Percentiles rank a stretch among this genome's conserved stretches.
phyloP scores from a whole-genome alignment of 345 rosid genomes.

The Eucalyptus grandis region DNA sequence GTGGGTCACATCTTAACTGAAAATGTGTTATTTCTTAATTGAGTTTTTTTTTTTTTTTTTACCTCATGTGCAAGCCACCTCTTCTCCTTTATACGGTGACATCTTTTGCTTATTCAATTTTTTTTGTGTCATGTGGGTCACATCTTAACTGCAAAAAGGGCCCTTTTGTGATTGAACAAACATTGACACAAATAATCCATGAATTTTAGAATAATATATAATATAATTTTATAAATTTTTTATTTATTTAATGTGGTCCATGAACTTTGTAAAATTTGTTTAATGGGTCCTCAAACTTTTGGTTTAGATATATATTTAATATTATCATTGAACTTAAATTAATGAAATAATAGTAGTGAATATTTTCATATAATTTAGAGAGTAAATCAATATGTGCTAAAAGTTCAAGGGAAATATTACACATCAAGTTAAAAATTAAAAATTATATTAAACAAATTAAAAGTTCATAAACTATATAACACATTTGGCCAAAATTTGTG shows the following conservation, averaged over 20 bases:
- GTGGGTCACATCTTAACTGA: not conserved
- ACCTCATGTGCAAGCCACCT: not conserved
- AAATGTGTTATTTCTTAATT: not conserved
- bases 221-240: no score
- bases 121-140: not conserved
- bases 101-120: not conserved
- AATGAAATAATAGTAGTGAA: accelerated
- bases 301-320: no score
- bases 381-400: no score
- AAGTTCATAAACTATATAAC: no score
- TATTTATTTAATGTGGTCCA: not conserved
- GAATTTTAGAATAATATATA: accelerated
- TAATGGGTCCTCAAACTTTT: not conserved
- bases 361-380: no score
- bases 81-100: not conserved
- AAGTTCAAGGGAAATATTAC: no score
- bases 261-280: accelerated
- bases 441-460: no score
- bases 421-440: no score
- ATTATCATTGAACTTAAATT: not conserved
- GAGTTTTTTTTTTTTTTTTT: not conserved
- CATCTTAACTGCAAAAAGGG: not conserved
- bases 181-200: not conserved
- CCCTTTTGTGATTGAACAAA: not conserved
- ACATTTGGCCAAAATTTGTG: no score